Evolutionary conservation across 495 filamentous ascomycete species (phyloP), one percentile per base, ranked within the genome.

Genomic region (Thermothielavioides terrestris): DNA sequence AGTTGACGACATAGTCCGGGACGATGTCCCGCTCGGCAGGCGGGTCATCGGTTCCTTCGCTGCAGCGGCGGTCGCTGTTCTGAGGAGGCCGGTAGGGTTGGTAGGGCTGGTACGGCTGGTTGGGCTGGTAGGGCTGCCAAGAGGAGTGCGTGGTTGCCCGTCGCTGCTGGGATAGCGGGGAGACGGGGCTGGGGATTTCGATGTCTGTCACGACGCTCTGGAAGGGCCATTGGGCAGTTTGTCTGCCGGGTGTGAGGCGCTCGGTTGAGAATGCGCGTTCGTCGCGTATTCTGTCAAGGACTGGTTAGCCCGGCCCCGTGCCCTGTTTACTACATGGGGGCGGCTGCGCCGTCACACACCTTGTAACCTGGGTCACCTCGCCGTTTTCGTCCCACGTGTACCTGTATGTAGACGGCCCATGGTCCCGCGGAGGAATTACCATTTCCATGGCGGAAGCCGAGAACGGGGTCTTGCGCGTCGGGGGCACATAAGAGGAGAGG

Each of bases 1-100:
- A 75, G 46, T 68, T 73, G 48, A 68, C 59, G 21, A 73, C 67
- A 42, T 73, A 75, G 45, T 73, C 70, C 6, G 70, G 72, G 11
- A 73, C 62, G 14, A 73, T 48, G 50, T 64, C 63, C 39, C 58
- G 58, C 36, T 67, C 59, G 27, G 63, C 61, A 34, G 38, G 50
- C 35, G 42, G 30, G 36, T 14, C 42, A 42, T 14, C 27, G 50
- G 55, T 58, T 26, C 2, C 37, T 31, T 18, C 15, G 27, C 6
- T 49, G n/a, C n/a, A n/a, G n/a, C n/a, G 45, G 11, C 45, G 28
- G 2, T 31, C 31, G 11, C 5, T 12, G 30, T 26, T 20, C 32
- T 1, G n/a, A 23, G 0, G 14, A 8, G 30, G 42, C 9, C 4
- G 14, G 10, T 22, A 10, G 10, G n/a, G 42, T 28, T 4, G 1